Percentiles rank a stretch among this genome's conserved stretches.
Evolutionary conservation across 2,329 filamentous ascomycete species (phyloP).

Genomic region (Microcyclosporella mali): DNA sequence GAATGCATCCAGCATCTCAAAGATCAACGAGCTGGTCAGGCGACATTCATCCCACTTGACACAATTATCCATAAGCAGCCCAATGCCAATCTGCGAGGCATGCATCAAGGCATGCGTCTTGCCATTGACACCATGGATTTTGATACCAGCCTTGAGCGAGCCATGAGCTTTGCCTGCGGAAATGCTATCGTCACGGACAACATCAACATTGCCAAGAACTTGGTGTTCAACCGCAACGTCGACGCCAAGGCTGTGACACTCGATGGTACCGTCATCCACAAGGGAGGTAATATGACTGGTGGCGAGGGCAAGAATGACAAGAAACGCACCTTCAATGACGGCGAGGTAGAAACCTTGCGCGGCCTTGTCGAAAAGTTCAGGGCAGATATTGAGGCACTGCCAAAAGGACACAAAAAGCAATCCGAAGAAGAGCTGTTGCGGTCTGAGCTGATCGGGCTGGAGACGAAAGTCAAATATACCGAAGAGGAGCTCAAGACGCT

Average conservation of each 20-base stretch:
- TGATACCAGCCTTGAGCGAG: conserved; percentile 78
- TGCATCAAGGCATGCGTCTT: conserved; percentile 73
- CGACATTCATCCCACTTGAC: conserved; percentile 93
- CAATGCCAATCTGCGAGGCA: conserved; percentile 84
- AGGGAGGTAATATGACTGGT: conserved; percentile 93
- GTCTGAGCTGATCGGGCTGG: conserved; percentile 70
- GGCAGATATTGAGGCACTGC: conserved; percentile 71
- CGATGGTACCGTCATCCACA: conserved; percentile 94
- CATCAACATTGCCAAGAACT: conserved; percentile 75
- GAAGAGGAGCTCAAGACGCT: conserved; percentile 72
- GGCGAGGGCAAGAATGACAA: conserved; percentile 68
- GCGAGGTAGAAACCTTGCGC: conserved; percentile 79
- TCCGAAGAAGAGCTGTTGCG: conserved; percentile 75
- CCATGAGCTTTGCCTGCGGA: conserved; percentile 90
- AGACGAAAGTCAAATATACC: conserved; percentile 65
- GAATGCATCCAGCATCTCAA: conserved; percentile 94
- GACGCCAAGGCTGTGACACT: conserved; percentile 91
- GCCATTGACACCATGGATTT: conserved; percentile 97
- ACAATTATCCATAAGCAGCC: conserved; percentile 93
- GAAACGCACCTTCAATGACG: conserved; percentile 73
- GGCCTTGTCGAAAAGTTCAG: conserved; percentile 68
- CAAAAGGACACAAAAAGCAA: conserved; percentile 68
- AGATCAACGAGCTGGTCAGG: conserved; percentile 76
- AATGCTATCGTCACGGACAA: conserved; percentile 92
- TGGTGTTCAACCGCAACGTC: conserved; percentile 78